Evolutionary conservation across 352 stramenopile genomes (phyloP).

Genomic region (Peronospora farinosa): DNA sequence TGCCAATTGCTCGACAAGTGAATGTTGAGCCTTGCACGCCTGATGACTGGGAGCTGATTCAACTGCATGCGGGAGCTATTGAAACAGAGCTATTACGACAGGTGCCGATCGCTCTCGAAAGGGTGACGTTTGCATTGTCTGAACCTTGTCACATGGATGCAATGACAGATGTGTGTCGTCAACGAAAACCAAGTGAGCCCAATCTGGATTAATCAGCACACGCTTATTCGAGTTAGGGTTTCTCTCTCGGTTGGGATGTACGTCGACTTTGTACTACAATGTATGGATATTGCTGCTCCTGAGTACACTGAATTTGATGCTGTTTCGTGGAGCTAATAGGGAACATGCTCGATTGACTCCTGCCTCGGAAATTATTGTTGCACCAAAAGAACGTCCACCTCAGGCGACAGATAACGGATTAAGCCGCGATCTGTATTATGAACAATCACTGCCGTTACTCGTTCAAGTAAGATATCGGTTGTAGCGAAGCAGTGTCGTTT

Average conservation of each 20-base stretch:
- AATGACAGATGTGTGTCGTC: conserved; percentile 71
- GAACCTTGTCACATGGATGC: not conserved
- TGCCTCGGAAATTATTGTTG: conserved; percentile 69
- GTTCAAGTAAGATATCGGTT: conserved; percentile 34
- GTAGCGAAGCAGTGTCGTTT: not conserved
- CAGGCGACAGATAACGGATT: conserved; percentile 25
- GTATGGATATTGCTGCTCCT: not conserved
- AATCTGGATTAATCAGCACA: conserved; percentile 77
- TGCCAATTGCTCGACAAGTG: conserved; percentile 63
- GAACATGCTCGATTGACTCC: conserved; percentile 62
- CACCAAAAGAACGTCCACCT: conserved; percentile 56
- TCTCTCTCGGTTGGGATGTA: conserved; percentile 63
- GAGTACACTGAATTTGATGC: not conserved
- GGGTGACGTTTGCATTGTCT: not conserved
- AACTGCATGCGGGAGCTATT: conserved; percentile 77
- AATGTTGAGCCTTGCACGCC: conserved; percentile 80
- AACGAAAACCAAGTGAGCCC: conserved; percentile 82
- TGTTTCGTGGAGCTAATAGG: conserved; percentile 19
- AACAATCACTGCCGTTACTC: conserved; percentile 42
- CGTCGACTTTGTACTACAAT: conserved; percentile 7
- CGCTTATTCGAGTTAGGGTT: conserved; percentile 59
- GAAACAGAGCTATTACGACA: conserved; percentile 80
- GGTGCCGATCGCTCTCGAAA: conserved; percentile 29
- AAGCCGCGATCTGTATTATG: conserved; percentile 51
- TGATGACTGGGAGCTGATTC: conserved; percentile 88